Percentiles rank a stretch among this genome's conserved stretches.
Conservation (phyloP, 1,284 basidiomycete species). For the Ustanciosporium gigantosporum region DNA sequence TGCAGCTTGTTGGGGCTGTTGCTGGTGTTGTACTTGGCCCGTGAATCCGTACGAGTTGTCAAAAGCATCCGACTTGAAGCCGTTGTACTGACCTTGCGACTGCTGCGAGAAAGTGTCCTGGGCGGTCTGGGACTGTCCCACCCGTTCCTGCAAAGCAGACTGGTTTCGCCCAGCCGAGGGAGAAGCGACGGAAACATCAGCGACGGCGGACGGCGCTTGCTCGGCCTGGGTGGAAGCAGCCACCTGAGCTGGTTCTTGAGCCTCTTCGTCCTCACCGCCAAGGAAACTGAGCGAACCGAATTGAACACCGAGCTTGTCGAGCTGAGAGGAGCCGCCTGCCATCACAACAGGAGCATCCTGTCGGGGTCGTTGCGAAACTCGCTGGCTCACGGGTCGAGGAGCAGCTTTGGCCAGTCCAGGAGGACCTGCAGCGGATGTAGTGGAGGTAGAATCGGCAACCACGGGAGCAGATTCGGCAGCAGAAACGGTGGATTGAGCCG, state of each 20-base stretch:
- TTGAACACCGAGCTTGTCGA: constrained; percentile 58
- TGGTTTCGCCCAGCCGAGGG: constrained; percentile 19
- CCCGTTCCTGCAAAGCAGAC: constrained; percentile 11
- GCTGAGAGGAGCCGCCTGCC: constrained; percentile 50
- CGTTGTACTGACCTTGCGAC: constrained; percentile 26
- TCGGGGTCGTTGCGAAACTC: constrained; percentile 48
- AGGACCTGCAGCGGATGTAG: constrained; percentile 15
- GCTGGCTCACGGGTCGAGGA: constrained; percentile 29
- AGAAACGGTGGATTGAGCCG: neutral
- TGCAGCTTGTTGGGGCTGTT: constrained; percentile 4
- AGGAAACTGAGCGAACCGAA: constrained; percentile 59
- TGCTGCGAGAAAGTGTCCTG: constrained; percentile 28
- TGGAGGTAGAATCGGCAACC: neutral
- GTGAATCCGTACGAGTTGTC: constrained; percentile 40
- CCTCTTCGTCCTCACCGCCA: constrained; percentile 42
- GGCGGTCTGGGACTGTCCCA: constrained; percentile 16
- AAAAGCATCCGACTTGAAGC: constrained; percentile 41
- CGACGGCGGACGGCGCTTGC: neutral
- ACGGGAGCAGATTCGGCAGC: neutral
- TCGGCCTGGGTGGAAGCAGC: constrained; percentile 6
- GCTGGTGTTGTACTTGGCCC: constrained; percentile 33
- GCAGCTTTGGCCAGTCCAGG: constrained; percentile 40
- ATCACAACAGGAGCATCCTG: constrained; percentile 58
- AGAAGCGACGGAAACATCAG: constrained; percentile 13
- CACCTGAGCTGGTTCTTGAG: constrained; percentile 6